Evolutionary conservation across 73 alveolate genomes (phyloP), one percentile per base, ranked within the genome.

Genomic region (Paramecium tetraurelia): DNA sequence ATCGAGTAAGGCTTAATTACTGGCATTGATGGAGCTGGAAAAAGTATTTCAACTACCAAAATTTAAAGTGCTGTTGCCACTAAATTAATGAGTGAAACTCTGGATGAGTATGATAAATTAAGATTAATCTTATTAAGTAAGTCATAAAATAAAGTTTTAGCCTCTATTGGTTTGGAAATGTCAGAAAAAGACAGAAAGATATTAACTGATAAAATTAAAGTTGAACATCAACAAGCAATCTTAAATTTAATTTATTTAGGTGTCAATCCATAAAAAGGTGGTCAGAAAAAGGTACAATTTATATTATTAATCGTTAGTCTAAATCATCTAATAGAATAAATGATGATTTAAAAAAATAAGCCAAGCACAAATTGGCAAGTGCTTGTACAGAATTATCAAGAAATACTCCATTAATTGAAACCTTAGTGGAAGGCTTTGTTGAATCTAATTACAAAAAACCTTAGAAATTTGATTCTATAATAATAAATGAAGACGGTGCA

Each of bases 1-100:
- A 31, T 89, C 3, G 94, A 89, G 10, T 44, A 89, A 46, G 29
- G 92, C 48, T 89, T 89, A 89, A 84, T 83, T 5, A 89, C 94
- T 24, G 94, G 94, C 1, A 46, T 89, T 16, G 94, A 89, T 89
- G 80, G 48, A 12, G 77, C 46, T 16, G 94, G 94, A 6, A 83
- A 89, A 70, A 71, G 75, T 46, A 89, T 83, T 41, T 58, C 80
- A 41, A 44, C 71, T 29, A 71, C 48, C 6, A 46, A 89, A 53
- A 36, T 89, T 22, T 46, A 70, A 70, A 58, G 88, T 21, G 35
- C 71, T 21, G 87, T 89, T 10, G 72, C 92, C 24, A 83, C 92
- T 22, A 71, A 83, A 71, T 29, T 89, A 2, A 20, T 24, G 77
- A 89, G 59, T 71, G 90, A 89, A 27, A 69, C 80, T 7, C 68